These are phyloP conservation scores for Tremella fuciformis DNA, from an alignment of 768 basidiomycete species.

Conservation along the genomic window DNA sequence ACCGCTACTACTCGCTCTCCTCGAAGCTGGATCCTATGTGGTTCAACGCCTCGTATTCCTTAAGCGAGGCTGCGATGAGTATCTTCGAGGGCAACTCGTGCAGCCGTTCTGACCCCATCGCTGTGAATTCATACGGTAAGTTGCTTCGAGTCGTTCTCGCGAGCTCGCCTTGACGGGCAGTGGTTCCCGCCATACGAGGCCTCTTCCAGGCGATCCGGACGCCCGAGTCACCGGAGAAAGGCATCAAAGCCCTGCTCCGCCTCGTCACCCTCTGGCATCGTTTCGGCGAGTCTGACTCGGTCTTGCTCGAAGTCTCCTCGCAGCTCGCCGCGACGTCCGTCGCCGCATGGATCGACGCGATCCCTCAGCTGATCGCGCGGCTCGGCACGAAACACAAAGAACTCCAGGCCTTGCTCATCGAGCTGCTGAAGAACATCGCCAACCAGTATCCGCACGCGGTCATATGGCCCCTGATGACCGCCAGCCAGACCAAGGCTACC, in stretches of 20 bases:
- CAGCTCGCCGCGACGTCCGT: slow-evolving; percentile 37
- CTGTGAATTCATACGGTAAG: slow-evolving; percentile 42
- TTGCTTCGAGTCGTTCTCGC: not conserved
- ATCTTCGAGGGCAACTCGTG: slow-evolving; percentile 37
- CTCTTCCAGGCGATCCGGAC: slow-evolving; percentile 43
- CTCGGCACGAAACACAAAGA: slow-evolving; percentile 42
- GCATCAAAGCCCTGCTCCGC: slow-evolving; percentile 47
- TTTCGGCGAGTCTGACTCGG: slow-evolving; percentile 41
- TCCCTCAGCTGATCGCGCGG: slow-evolving; percentile 51
- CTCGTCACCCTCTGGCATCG: slow-evolving; percentile 51
- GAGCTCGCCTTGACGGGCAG: slow-evolving; percentile 14
- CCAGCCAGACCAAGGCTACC: slow-evolving; percentile 37
- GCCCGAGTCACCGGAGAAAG: slow-evolving; percentile 37
- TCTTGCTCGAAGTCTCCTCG: slow-evolving; percentile 36
- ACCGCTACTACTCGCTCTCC: slow-evolving; percentile 32
- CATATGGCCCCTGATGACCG: slow-evolving; percentile 50
- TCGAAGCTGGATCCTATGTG: slow-evolving; percentile 42
- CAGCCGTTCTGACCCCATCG: slow-evolving; percentile 25
- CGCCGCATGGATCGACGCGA: slow-evolving; percentile 41
- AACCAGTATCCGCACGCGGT: slow-evolving; percentile 48
- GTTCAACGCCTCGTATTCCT: slow-evolving; percentile 32
- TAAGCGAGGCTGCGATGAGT: slow-evolving; percentile 37
- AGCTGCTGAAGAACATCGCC: slow-evolving; percentile 43
- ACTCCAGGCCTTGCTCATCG: slow-evolving; percentile 38
- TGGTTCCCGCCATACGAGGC: slow-evolving; percentile 48